A percentile compares a stretch with the other conserved stretches of the same genome.
phyloP scores from a whole-genome alignment of 2,329 filamentous ascomycete species.

The Mariannaea elegans region DNA sequence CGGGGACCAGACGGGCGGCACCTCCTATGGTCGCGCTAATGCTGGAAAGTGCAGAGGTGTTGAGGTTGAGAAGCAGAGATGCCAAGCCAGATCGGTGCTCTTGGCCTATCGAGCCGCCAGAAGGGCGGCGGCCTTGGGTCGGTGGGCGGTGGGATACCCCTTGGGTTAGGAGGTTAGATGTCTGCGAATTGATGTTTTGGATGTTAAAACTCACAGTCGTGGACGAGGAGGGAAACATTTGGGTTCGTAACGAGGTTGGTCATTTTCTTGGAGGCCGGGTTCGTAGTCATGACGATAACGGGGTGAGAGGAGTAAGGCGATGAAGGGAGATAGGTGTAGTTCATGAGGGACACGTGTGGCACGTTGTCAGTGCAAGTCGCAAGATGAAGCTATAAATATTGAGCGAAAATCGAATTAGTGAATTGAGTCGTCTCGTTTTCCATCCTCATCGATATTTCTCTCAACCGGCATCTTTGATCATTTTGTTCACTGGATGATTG shows the following conservation, averaged over 20 bases:
- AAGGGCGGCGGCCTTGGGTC: constrained; percentile 68
- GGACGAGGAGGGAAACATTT: constrained; percentile 91
- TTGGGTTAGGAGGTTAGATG: constrained; percentile 36
- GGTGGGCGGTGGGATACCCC: constrained; percentile 92
- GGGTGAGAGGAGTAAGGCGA: constrained; percentile 74
- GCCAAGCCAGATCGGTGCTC: constrained; percentile 79
- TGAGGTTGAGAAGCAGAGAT: constrained; percentile 86
- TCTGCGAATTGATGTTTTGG: background rate
- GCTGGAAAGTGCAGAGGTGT: constrained; percentile 84
- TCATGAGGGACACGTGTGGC: constrained; percentile 97
- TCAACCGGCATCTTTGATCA: constrained; percentile 8
- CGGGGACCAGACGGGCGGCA: constrained; percentile 76
- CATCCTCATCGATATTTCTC: background rate
- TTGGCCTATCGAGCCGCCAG: constrained; percentile 69
- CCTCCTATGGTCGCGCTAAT: constrained; percentile 96
- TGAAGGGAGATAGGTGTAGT: constrained; percentile 93
- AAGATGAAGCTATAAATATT: constrained; percentile 79
- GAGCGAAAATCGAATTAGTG: constrained; percentile 15
- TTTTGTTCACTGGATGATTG: constrained; percentile 18
- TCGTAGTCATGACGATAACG: constrained; percentile 96
- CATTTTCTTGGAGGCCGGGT: constrained; percentile 80
- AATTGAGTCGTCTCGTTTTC: background rate
- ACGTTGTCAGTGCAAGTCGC: constrained; percentile 86
- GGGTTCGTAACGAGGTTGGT: constrained; percentile 85
- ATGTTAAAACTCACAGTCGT: constrained; percentile 71